phyloP scores from a whole-genome alignment of 192 early-diverging fungal genomes.

The Umbelopsis vinacea region DNA sequence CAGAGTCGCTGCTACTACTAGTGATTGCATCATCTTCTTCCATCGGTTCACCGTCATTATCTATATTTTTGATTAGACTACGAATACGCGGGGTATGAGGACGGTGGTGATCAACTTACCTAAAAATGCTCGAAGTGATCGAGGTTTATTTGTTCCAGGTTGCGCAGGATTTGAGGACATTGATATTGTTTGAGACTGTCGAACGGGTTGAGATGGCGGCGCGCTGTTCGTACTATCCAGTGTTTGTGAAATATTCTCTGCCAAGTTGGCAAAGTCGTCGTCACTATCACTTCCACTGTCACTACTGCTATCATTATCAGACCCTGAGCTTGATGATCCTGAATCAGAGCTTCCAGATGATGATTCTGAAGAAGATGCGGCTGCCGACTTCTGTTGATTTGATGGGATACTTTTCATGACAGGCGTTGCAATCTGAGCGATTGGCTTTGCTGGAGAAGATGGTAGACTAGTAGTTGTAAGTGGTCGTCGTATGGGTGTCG shows the following conservation, averaged over 20 bases:
- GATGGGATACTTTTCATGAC: background rate
- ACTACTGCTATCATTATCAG: constrained; percentile 11
- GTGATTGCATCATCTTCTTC: constrained; percentile 17
- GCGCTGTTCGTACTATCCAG: background rate
- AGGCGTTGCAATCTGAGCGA: background rate
- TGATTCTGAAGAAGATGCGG: constrained; percentile 1
- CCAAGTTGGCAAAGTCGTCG: constrained; percentile 15
- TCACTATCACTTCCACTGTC: constrained; percentile 13
- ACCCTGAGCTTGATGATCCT: constrained; percentile 3
- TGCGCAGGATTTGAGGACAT: background rate
- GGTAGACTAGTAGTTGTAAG: constrained; percentile 11
- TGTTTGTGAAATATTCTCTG: constrained; percentile 14
- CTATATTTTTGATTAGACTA: background rate
- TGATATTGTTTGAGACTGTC: background rate
- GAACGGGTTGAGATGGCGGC: background rate
- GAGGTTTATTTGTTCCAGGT: constrained; percentile 6
- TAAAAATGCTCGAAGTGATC: constrained; percentile 10
- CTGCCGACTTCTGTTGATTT: background rate
- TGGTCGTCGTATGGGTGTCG: constrained; percentile 2
- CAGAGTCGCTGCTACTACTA: constrained; percentile 11
- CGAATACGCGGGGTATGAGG: too few relatives aligned
- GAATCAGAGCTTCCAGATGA: constrained; percentile 14
- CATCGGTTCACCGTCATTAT: constrained; percentile 8
- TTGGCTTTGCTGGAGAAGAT: constrained; percentile 11
- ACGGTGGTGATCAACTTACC: background rate